Base-by-base conservation (phyloP, 805 yeast species). In the Cyberlindnera petersonii region DNA sequence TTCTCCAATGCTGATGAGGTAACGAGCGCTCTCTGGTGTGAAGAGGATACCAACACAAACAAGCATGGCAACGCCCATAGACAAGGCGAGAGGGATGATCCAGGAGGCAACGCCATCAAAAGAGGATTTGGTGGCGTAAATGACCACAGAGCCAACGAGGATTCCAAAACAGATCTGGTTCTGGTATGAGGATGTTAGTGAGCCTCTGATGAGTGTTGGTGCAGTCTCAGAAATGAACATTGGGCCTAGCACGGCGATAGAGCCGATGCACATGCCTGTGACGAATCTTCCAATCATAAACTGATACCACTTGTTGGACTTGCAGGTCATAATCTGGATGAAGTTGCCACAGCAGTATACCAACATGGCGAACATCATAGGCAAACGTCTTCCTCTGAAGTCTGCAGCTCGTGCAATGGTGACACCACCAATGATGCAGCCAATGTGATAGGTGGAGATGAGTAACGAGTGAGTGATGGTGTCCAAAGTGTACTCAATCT, bases 241-340 rank as follows among this genome's bases (percentile, higher is more conserved):
- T 23, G 93, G 89, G 11, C 79, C 84, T 37, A 82, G 66, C 14
- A 86, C 86, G 7, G 89, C 78, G 23, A 79, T 67, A 20, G 77
- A 68, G 29, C 95, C 95, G 39, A 86, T 83, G 20, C 84, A 82
- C 7, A 84, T 44, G 9, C 95, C 95, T 20, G 82, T 72, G 35
- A 85, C 60, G 24, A 75, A 69, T 64, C 89, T 70, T 23, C 87
- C 88, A 44, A 78, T 60, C 43, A 75, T 67, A 50, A 74, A 71
- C 58, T 79, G 86, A 53, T 70, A 74, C 87, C 87, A 82, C 21
- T 64, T 62, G 20, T 59, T 47, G 4, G 49, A 32, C 13, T 56
- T 55, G 9, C 63, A 55, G 6, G 81, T 65, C 10, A 81, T 60
- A 35, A 80, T 73, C 59, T 81, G 85, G 39, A 81, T 67, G 26